Evolutionary conservation across 208 protist species (phyloP).

Genomic region (Polymyxa betae): DNA sequence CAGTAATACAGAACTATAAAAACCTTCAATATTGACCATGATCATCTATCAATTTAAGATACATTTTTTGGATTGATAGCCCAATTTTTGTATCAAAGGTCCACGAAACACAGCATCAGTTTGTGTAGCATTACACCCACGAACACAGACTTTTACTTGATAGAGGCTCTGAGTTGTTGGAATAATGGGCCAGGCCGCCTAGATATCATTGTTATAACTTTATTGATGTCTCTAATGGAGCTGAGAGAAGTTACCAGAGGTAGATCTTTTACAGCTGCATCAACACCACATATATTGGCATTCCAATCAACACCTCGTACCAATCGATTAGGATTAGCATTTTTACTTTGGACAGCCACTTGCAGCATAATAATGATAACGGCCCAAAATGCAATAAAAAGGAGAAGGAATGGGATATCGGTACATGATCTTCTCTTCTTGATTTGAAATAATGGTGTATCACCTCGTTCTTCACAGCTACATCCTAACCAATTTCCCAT

Average conservation of each 20-base stretch:
- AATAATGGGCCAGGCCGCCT: not conserved
- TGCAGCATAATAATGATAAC: conserved; percentile 22
- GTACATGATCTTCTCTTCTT: conserved; percentile 36
- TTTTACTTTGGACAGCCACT: not conserved
- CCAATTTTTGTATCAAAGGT: not conserved
- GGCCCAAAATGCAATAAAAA: conserved; percentile 33
- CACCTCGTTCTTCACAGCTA: not conserved
- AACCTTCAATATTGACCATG: not conserved
- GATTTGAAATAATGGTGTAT: not conserved
- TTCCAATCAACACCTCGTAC: conserved; percentile 53
- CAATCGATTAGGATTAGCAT: conserved; percentile 19
- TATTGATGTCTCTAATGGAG: not conserved
- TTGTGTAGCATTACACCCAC: not conserved
- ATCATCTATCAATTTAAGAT: not conserved
- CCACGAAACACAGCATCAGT: not conserved
- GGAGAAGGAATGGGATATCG: conserved; percentile 38
- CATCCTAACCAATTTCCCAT: not conserved
- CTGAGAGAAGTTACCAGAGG: not conserved
- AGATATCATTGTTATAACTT: not conserved
- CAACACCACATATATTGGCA: conserved; percentile 39
- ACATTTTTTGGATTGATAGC: not conserved
- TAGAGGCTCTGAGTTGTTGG: not conserved
- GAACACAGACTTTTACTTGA: not conserved
- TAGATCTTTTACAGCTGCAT: not conserved
- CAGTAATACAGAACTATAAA: not conserved